Evolutionary conservation across 2,329 filamentous ascomycete genomes (phyloP), one percentile per base, ranked within the genome.

Genomic region (Trichophyton mentagrophytes): DNA sequence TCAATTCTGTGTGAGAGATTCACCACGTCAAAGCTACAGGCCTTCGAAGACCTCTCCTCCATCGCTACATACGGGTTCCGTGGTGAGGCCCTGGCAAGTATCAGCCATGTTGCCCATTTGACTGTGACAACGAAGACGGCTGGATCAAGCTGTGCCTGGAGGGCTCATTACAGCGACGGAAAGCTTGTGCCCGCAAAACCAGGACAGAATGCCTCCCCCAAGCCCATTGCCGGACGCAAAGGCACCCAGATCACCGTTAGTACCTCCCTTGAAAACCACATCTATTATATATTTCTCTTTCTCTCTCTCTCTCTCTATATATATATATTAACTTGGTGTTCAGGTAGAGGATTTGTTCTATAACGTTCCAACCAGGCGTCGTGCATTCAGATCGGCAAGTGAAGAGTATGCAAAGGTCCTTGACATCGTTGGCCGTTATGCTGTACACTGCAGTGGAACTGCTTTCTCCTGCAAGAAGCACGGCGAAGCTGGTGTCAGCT

Each of bases 331-430:
- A 33, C 25, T 17, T 2, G 7, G 5, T 47, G 3, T 33, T 57
- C 27, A 83, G 81, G 83, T 99, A 15, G 92, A 99, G 70, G 93
- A 99, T 71, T 77, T 99, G 9, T 99, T 99, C 73, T 99, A 96
- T 79, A 99, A 96, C 68, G 84, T 97, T 0, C 91, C 90, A 0
- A 95, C 88, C 7, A 84, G 93, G 25, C 85, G 91, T 40, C 84
- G 85, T 65, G 93, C 95, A 9, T 99, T 99, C 69, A 85, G 93
- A 46, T 97, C 92, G 13, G 78, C 88, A 17, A 89, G 90, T 42
- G 93, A 99, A 69, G 95, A 99, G 71, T 97, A 95, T 77, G 90
- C 95, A 69, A 99, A 97, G 76, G 96, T 99, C 61, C 85, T 97
- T 27, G 93, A 99, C 70, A 85, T 96, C 70, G 88, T 97, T 7